Conservation (phyloP, 2,329 filamentous ascomycete genomes). For the Geosmithia morbida region DNA sequence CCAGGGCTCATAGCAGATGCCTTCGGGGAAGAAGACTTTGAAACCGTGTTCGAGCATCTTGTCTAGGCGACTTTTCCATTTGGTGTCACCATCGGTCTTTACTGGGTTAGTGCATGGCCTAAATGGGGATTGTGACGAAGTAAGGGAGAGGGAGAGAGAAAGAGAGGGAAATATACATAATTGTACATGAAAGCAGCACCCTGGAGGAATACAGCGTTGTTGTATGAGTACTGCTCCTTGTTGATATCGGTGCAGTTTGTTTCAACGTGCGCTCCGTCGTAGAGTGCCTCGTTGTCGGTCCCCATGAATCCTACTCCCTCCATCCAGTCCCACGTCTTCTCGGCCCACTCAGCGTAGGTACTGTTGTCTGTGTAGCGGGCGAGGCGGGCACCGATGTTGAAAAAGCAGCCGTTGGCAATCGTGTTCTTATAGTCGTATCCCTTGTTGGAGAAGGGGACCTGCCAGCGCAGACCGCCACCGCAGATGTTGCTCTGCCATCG, state of each 20-base stretch:
- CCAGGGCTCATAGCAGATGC: slow-evolving; percentile 43
- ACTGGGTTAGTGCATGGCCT: not conserved
- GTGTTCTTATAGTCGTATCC: slow-evolving; percentile 66
- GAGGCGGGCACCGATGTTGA: slow-evolving; percentile 53
- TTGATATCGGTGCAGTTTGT: slow-evolving; percentile 40
- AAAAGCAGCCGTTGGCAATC: slow-evolving; percentile 47
- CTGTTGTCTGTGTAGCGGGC: slow-evolving; percentile 54
- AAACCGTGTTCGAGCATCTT: slow-evolving; percentile 21
- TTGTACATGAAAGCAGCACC: slow-evolving; percentile 54
- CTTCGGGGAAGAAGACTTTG: slow-evolving; percentile 36
- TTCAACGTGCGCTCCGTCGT: slow-evolving; percentile 38
- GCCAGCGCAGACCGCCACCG: slow-evolving; percentile 57
- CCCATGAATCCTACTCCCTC: slow-evolving; percentile 42
- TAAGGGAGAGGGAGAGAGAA: not conserved
- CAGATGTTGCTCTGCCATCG: slow-evolving; percentile 51
- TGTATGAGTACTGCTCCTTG: slow-evolving; percentile 45
- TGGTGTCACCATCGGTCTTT: slow-evolving; percentile 29
- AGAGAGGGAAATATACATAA: slow-evolving; percentile 19
- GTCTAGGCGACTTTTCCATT: slow-evolving; percentile 36
- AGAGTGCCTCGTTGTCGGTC: slow-evolving; percentile 40
- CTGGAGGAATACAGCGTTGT: slow-evolving; percentile 40
- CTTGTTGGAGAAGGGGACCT: slow-evolving; percentile 59
- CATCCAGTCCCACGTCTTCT: slow-evolving; percentile 50
- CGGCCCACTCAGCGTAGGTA: slow-evolving; percentile 50
- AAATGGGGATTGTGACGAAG: not conserved